Evolutionary conservation across 352 stramenopile species (phyloP), one percentile per base, ranked within the genome.

Genomic region (Phytophthora fragariaefolia): DNA sequence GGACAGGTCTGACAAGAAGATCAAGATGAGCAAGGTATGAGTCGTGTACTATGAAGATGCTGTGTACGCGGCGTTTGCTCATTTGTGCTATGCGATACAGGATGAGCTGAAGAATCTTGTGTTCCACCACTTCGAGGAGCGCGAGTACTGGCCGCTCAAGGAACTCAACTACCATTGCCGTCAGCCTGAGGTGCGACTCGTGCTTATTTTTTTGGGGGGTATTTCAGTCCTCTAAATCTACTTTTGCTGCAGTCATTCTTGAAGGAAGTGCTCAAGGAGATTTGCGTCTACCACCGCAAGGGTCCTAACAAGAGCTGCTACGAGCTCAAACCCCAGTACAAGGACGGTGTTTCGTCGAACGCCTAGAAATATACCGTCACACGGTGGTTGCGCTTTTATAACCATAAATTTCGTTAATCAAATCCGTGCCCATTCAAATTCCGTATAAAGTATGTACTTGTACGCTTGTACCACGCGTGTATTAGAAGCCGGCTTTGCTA

Each of bases 261-360:
- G 48, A 96, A 96, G 62, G 86, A 96, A 51, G 79, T 96, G 49
- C 82, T 96, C 24, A 93, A 93, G 68, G 88, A 96, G 54, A 96
- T 96, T 50, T 96, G 88, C 71, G 76, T 90, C 38, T 96, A 96
- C 73, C 86, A 95, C 66, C 87, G 87, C 72, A 95, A 93, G 72
- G 86, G 86, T 7, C 88, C 88, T 4, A 96, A 96, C 83, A 96
- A 96, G 63, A 94, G 84, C 65, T 95, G 87, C 77, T 95, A 96
- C 79, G 88, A 96, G 72, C 75, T 96, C 30, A 93, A 95, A 67
- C 80, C 86, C 28, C 86, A 96, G 69, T 94, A 93, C 85, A 96
- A 96, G 73, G 85, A 92, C 69, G 73, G 75, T 17, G 73, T 82
- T 23, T 72, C 72, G 18, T 72, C 61, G 51, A 83, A 80, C 30